Base-by-base conservation (phyloP, 2,329 filamentous ascomycete species). In the Seiridium cupressi region DNA sequence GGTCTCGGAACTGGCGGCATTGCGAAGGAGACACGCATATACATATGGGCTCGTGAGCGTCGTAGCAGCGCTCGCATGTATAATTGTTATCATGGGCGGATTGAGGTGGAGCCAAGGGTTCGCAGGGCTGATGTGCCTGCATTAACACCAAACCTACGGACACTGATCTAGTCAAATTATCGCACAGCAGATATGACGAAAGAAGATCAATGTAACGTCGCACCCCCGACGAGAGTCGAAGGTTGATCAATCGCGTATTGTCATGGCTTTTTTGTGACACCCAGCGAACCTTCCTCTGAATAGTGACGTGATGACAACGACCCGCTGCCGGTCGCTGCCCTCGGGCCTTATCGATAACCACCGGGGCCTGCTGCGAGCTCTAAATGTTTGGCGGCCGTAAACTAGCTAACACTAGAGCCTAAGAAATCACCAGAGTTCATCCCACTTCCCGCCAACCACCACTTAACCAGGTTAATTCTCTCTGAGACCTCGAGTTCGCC, bases 61-160 rank as follows among this genome's bases (percentile, higher is more conserved):
- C 3, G 69, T 79, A 0, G 78, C 78, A 0, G 85, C 83, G 2
- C 69, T 92, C 60, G 79, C 78, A 9, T 65, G 89, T 9, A 73
- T 91, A 80, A 80, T 93, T 32, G 78, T 85, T 1, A 82, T 93
- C 18, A 91, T 94, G 87, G 92, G 92, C 0, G 87, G 88, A 61
- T 74, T 94, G 69, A 77, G 83, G 61, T 96, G 91, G 92, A 88
- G 81, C 35, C 73, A 78, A 5, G 87, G 84, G 1, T 88, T 87
- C 66, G 72, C 69, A 13, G 64, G 64, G 2, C 58, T 83, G 59
- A 54, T 69, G 7, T 84, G 82, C 61, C 40, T 70, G 5, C 44
- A 44, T 48, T 48, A 34, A 42, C 18, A 26, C 18, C 18, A 26
- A 26, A 26, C 18, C 18, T 26, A 26, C 18, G 18, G 18, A 26